Percentiles rank a stretch among this genome's conserved stretches.
These are phyloP conservation scores for Diversispora eburnea DNA, from an alignment of 192 early-diverging fungal species.

Conservation along the genomic window DNA sequence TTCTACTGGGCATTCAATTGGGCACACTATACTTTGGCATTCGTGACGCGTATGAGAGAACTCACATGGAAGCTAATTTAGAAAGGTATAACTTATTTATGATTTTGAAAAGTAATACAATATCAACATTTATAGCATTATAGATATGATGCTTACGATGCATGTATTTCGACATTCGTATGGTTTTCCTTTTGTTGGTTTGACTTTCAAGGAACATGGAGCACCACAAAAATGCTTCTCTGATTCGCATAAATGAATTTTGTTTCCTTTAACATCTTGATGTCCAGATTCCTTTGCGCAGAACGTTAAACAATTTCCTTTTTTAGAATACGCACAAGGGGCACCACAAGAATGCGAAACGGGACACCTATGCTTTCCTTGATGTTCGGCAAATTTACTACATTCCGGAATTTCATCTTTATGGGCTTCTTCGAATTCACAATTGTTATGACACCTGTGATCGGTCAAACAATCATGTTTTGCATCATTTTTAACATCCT, in stretches of 20 bases:
- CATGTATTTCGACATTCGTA: conserved; percentile 23
- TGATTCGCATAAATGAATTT: conserved; percentile 32
- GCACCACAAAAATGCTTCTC: conserved; percentile 34
- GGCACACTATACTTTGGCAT: conserved; percentile 31
- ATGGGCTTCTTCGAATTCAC: conserved; percentile 25
- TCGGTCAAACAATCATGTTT: conserved; percentile 30
- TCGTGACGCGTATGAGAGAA: conserved; percentile 24
- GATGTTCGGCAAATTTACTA: conserved; percentile 8
- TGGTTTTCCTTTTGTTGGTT: neutral
- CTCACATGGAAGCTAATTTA: conserved; percentile 26
- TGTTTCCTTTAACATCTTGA: conserved; percentile 4
- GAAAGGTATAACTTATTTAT: neutral
- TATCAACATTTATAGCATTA: neutral
- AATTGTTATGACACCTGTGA: conserved; percentile 24
- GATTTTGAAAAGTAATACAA: neutral
- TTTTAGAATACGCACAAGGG: neutral
- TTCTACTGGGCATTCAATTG: conserved; percentile 18
- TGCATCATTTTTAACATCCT: conserved; percentile 15
- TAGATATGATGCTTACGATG: conserved; percentile 7
- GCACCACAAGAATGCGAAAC: conserved; percentile 18
- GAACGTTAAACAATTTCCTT: conserved; percentile 6
- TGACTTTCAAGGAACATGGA: conserved; percentile 32
- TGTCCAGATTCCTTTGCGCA: conserved; percentile 27
- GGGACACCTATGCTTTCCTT: conserved; percentile 15
- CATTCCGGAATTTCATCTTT: neutral